Evolutionary conservation across 208 protist genomes (phyloP), one percentile per base, ranked within the genome.

Genomic region (Borovskyia barvae): DNA sequence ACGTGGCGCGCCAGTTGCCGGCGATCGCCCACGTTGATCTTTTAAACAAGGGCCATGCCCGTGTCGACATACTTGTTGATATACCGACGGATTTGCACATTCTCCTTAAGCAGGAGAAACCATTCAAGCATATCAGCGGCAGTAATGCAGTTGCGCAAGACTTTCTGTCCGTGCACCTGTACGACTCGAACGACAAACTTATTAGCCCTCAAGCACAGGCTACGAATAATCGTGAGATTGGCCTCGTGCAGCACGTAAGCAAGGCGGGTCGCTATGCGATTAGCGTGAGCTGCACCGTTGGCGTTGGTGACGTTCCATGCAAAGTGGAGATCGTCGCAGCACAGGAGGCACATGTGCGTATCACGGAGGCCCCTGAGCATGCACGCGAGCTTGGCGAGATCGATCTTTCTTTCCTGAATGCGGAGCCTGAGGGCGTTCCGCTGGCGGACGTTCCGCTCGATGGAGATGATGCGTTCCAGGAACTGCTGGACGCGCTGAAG

Each of bases 51-150:
- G 64, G 71, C 28, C 75, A 85, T 46, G 78, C 68, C 1, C 83
- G 83, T 50, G 80, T 89, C n/a, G 87, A 93, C 62, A 84, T 93
- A 54, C 28, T 84, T 24, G 80, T 93, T 0, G 87, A 90, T 64
- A 61, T 67, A 19, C 80, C 80, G 17, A 91, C 81, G 0, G 81
- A 91, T 45, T 60, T 88, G 17, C 87, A 89, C 63, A 82, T 93
- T 33, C 61, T 93, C 17, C 50, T 93, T 17, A 67, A 61, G 46
- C 86, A 93, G 67, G 74, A 87, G 52, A 89, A 90, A 51, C 77
- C 80, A 2, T 88, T 73, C 67, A 74, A 72, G 43, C 72, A 71
- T 24, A 32, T 49, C 15, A 80, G 53, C 32, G 75, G 80, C 25
- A 67, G 72, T 53, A 79, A 90, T 45, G 78, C 76, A 3, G 80